phyloP scores from a whole-genome alignment of 345 rosid genomes.

The Chamaenerion angustifolium region DNA sequence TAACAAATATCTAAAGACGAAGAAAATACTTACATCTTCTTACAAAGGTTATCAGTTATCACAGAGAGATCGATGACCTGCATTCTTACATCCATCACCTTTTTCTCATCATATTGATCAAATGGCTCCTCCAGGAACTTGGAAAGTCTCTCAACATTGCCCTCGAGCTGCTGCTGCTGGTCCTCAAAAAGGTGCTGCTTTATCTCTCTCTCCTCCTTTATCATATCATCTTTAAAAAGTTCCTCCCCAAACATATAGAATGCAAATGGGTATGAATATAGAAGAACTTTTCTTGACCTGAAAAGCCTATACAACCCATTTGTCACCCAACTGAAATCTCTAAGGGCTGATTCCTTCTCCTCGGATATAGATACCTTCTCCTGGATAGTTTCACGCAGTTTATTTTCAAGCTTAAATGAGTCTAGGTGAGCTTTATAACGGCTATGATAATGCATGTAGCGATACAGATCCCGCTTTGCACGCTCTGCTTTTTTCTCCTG shows the following conservation, averaged over 20 bases:
- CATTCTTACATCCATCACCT: slow-evolving; percentile 59
- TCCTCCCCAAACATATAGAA: slow-evolving; percentile 92
- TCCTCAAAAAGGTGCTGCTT: slow-evolving; percentile 75
- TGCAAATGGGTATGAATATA: slow-evolving; percentile 73
- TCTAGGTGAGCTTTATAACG: slow-evolving; percentile 74
- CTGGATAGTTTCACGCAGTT: slow-evolving; percentile 42
- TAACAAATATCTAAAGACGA: neutral
- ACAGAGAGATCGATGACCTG: slow-evolving; percentile 49
- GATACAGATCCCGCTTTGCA: slow-evolving; percentile 67
- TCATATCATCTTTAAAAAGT: slow-evolving; percentile 68
- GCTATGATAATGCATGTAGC: slow-evolving; percentile 69
- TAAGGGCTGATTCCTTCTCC: slow-evolving; percentile 38
- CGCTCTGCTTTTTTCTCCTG: slow-evolving; percentile 36
- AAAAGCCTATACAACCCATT: slow-evolving; percentile 57
- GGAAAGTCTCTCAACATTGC: slow-evolving; percentile 79
- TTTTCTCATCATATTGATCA: slow-evolving; percentile 46
- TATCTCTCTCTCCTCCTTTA: slow-evolving; percentile 43
- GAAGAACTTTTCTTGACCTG: slow-evolving; percentile 68
- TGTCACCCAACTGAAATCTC: slow-evolving; percentile 73
- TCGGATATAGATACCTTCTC: slow-evolving; percentile 45
- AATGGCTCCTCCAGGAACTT: slow-evolving; percentile 70
- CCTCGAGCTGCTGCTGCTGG: slow-evolving; percentile 93
- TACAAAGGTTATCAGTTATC: slow-evolving; percentile 38
- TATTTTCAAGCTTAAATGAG: slow-evolving; percentile 67
- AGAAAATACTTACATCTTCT: slow-evolving; percentile 46